Evolutionary conservation across 768 basidiomycete species (phyloP).

Genomic region (Wakefieldia striispora): DNA sequence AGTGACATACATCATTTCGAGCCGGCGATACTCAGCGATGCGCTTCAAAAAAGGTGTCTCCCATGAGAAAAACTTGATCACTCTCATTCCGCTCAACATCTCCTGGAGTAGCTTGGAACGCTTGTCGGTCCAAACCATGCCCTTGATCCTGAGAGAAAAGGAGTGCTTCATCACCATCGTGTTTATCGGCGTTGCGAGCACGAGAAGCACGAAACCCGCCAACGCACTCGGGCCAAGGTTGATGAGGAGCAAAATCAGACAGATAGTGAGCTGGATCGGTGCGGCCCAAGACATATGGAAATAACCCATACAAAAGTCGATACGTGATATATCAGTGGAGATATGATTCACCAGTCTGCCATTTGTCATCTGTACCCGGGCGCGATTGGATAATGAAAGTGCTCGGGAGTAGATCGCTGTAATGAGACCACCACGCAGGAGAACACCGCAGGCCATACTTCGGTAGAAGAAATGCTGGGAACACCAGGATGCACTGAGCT

Average conservation of each 20-base stretch:
- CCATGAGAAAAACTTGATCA: slow-evolving; percentile 94
- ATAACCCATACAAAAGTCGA: slow-evolving; percentile 83
- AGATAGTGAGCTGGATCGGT: slow-evolving; percentile 75
- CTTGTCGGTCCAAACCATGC: slow-evolving; percentile 89
- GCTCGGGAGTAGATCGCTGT: slow-evolving; percentile 82
- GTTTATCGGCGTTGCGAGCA: slow-evolving; percentile 73
- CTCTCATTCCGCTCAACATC: slow-evolving; percentile 82
- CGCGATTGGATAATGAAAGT: slow-evolving; percentile 71
- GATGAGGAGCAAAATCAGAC: slow-evolving; percentile 68
- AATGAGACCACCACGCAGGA: slow-evolving; percentile 82
- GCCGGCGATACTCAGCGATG: slow-evolving; percentile 63
- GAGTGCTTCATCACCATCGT: slow-evolving; percentile 69
- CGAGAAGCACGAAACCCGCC: slow-evolving; percentile 58
- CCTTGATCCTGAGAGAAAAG: slow-evolving; percentile 55
- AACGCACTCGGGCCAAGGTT: slow-evolving; percentile 65
- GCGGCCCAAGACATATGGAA: slow-evolving; percentile 81
- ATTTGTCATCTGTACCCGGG: slow-evolving; percentile 77
- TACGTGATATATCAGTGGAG: slow-evolving; percentile 85
- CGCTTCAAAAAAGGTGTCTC: slow-evolving; percentile 76
- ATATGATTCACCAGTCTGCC: slow-evolving; percentile 94
- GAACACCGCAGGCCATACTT: slow-evolving; percentile 68
- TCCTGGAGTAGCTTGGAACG: slow-evolving; percentile 89
- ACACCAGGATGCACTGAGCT: slow-evolving; percentile 62
- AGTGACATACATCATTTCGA: slow-evolving; percentile 59
- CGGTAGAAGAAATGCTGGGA: slow-evolving; percentile 86